phyloP scores from a whole-genome alignment of 306 rosid species.

The Fragaria iinumae region DNA sequence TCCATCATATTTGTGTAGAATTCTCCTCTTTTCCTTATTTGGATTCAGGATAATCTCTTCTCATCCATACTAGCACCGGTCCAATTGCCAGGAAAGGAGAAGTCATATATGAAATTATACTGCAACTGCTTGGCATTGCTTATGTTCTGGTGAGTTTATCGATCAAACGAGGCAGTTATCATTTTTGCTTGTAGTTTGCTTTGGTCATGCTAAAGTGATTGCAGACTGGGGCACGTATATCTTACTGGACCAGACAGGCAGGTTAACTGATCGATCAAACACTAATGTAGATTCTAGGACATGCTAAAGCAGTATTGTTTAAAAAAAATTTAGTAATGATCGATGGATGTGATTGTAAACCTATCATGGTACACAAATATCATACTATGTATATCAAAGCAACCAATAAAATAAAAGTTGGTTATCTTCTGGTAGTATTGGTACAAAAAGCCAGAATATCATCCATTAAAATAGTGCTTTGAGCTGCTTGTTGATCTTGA shows the following conservation, averaged over 20 bases:
- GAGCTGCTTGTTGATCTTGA: not conserved
- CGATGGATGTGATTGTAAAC: not conserved
- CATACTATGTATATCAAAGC: not conserved
- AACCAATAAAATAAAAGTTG: constrained; percentile 9
- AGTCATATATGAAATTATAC: not conserved
- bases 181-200: not conserved
- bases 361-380: not conserved
- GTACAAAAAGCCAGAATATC: constrained; percentile 1
- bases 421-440: constrained; percentile 1
- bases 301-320: not conserved
- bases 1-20: not conserved
- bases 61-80: not conserved
- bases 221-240: not conserved
- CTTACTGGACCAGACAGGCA: constrained; percentile 8
- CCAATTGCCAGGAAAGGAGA: not conserved
- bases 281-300: not conserved
- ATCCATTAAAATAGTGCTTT: not conserved
- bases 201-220: not conserved
- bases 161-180: not conserved
- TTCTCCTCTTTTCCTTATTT: not conserved
- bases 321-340: not conserved
- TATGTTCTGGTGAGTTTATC: not conserved
- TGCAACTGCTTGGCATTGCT: not conserved
- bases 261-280: constrained; percentile 7
- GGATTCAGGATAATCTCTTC: not conserved